Percentiles rank a stretch among this genome's conserved stretches.
These are phyloP conservation scores for Setaria italica DNA, from an alignment of 202 grass and related monocot species.

Conservation along the genomic window DNA sequence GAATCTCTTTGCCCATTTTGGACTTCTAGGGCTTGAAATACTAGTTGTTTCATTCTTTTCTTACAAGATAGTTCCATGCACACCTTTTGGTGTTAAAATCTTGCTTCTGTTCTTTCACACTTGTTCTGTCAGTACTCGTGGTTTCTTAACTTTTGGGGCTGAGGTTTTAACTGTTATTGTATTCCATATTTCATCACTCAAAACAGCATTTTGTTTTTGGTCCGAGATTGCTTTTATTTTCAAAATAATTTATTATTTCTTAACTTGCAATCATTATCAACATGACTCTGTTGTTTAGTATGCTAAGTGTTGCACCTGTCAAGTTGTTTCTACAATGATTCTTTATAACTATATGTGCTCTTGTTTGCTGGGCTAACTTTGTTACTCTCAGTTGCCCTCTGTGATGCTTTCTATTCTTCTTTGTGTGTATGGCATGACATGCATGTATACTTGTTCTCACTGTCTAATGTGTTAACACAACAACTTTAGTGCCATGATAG, in stretches of 20 bases:
- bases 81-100: not conserved
- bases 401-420: not conserved
- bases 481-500: conserved; percentile 12
- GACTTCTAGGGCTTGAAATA: not conserved
- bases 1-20: conserved; percentile 12
- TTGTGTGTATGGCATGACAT: not conserved
- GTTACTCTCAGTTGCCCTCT: conserved; percentile 2
- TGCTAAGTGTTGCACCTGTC: conserved; percentile 12
- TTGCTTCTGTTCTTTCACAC: not conserved
- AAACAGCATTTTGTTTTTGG: not conserved
- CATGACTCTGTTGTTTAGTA: not conserved
- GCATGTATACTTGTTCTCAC: not conserved
- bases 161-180: not conserved
- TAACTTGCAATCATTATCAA: not conserved
- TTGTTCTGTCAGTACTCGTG: not conserved
- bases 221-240: not conserved
- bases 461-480: not conserved
- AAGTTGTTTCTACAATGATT: not conserved
- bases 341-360: not conserved
- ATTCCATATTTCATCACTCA: conserved; percentile 16
- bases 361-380: not conserved
- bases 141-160: conserved; percentile 1
- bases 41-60: not conserved
- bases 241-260: not conserved
- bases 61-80: not conserved